Evolutionary conservation across 2,329 filamentous ascomycete genomes (phyloP).

Genomic region (Raffaelea deltoideospora): DNA sequence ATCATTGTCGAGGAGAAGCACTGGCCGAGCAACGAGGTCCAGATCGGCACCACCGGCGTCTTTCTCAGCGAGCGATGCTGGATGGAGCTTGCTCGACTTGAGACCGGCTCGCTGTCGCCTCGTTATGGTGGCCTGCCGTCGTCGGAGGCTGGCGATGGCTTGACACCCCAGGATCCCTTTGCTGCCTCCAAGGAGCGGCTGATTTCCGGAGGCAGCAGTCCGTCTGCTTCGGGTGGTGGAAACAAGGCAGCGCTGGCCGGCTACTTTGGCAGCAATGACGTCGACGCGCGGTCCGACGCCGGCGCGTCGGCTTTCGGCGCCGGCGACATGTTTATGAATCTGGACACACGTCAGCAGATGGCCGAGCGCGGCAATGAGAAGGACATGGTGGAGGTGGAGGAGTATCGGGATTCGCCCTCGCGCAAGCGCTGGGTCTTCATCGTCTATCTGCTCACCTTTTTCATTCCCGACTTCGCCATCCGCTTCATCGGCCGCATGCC

Average conservation of each 20-base stretch:
- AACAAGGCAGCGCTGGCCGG: slow-evolving; percentile 57
- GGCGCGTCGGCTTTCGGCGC: slow-evolving; percentile 80
- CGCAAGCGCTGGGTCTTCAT: slow-evolving; percentile 85
- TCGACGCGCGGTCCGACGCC: slow-evolving; percentile 80
- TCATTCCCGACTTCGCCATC: slow-evolving; percentile 72
- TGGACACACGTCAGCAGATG: slow-evolving; percentile 88
- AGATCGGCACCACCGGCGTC: slow-evolving; percentile 79
- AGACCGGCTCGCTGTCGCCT: slow-evolving; percentile 38
- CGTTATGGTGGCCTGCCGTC: slow-evolving; percentile 36
- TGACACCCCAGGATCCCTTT: slow-evolving; percentile 45
- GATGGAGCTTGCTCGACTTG: slow-evolving; percentile 74
- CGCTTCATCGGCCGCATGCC: slow-evolving; percentile 67
- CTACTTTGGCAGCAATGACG: slow-evolving; percentile 67
- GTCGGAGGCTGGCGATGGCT: slow-evolving; percentile 48
- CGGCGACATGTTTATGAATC: slow-evolving; percentile 95
- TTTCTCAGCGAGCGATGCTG: slow-evolving; percentile 94
- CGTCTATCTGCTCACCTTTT: slow-evolving; percentile 74
- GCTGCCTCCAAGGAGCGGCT: slow-evolving; percentile 47
- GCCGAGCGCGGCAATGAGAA: slow-evolving; percentile 90
- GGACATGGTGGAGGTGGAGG: slow-evolving; percentile 79
- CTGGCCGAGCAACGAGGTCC: slow-evolving; percentile 85
- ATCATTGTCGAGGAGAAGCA: slow-evolving; percentile 81
- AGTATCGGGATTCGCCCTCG: slow-evolving; percentile 58
- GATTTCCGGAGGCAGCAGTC: slow-evolving; percentile 35
- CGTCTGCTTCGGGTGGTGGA: slow-evolving; percentile 39